Evolutionary conservation across 2,329 filamentous ascomycete species (phyloP).

Genomic region (Paracoccidioides brasiliensis): DNA sequence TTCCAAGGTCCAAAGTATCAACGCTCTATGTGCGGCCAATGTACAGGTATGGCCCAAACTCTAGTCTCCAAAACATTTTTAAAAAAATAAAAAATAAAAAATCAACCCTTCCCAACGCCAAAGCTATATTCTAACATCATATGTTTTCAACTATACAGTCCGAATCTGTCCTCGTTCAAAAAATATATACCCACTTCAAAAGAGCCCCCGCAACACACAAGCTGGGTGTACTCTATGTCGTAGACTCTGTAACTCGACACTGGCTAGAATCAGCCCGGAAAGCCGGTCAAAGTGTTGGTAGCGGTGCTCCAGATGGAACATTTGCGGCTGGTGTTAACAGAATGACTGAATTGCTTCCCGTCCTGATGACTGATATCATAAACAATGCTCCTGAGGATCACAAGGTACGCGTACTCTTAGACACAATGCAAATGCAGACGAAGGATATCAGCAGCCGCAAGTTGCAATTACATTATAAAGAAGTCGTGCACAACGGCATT

Average conservation of each 20-base stretch:
- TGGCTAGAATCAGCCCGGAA: slow-evolving; percentile 94
- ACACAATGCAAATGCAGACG: slow-evolving; percentile 3
- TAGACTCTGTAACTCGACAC: slow-evolving; percentile 98
- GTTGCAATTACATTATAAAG: neutral
- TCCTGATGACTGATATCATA: slow-evolving; percentile 90
- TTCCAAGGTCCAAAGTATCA: slow-evolving; percentile 79
- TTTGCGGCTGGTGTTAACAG: slow-evolving; percentile 90
- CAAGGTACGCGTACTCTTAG: slow-evolving; percentile 60
- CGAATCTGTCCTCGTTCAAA: slow-evolving; percentile 88
- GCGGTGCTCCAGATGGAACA: slow-evolving; percentile 74
- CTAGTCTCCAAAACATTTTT: slow-evolving; percentile 1
- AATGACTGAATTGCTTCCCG: slow-evolving; percentile 88
- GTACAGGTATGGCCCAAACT: slow-evolving; percentile 57
- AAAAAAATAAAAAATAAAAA: neutral
- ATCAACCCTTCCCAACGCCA: too few species aligned
- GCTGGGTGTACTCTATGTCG: slow-evolving; percentile 96
- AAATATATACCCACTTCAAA: slow-evolving; percentile 94
- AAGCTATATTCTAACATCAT: slow-evolving; percentile 14
- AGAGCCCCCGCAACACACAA: slow-evolving; percentile 92
- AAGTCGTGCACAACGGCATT: neutral
- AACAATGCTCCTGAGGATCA: slow-evolving; percentile 80
- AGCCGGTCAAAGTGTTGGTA: slow-evolving; percentile 68
- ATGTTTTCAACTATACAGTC: slow-evolving; percentile 45
- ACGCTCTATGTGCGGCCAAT: slow-evolving; percentile 73
- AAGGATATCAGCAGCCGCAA: neutral